Evolutionary conservation across 1,284 basidiomycete genomes (phyloP).

Genomic region (Puccinia polysora): DNA sequence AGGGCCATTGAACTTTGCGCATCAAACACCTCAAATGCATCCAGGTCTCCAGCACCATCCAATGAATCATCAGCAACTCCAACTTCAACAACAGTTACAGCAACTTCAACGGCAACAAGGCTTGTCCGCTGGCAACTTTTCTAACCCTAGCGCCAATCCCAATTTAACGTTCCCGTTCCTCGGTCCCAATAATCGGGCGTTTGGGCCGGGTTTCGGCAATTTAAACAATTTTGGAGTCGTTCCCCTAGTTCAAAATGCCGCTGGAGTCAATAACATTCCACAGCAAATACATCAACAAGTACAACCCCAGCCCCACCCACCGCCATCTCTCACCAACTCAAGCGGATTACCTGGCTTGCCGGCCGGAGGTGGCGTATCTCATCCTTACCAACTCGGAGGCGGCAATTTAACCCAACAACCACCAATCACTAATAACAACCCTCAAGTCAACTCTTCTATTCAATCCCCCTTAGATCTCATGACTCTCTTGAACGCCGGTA

Average conservation of each 20-base stretch:
- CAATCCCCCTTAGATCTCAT: constrained; percentile 34
- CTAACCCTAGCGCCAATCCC: neutral
- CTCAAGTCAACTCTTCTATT: neutral
- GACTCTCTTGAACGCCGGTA: constrained; percentile 40
- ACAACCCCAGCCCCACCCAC: neutral
- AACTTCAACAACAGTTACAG: constrained; percentile 1
- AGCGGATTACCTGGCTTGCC: neutral
- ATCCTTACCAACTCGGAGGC: constrained; percentile 1
- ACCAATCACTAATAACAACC: neutral
- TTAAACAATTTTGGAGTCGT: neutral
- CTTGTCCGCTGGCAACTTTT: constrained; percentile 2
- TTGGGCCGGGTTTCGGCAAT: neutral
- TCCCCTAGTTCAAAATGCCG: constrained; percentile 3
- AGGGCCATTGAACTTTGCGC: constrained; percentile 1
- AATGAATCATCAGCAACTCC: constrained; percentile 25
- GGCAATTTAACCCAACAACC: neutral
- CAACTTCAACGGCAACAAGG: constrained; percentile 16
- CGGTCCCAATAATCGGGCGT: neutral
- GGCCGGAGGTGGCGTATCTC: neutral
- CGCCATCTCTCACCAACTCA: neutral
- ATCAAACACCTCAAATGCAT: constrained; percentile 10
- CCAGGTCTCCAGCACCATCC: constrained; percentile 25
- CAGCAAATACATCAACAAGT: constrained; percentile 6
- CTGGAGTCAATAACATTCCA: neutral
- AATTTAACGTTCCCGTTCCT: constrained; percentile 15